Evolutionary conservation across 495 filamentous ascomycete genomes (phyloP).

Genomic region (Trichoderma orchidacearum): DNA sequence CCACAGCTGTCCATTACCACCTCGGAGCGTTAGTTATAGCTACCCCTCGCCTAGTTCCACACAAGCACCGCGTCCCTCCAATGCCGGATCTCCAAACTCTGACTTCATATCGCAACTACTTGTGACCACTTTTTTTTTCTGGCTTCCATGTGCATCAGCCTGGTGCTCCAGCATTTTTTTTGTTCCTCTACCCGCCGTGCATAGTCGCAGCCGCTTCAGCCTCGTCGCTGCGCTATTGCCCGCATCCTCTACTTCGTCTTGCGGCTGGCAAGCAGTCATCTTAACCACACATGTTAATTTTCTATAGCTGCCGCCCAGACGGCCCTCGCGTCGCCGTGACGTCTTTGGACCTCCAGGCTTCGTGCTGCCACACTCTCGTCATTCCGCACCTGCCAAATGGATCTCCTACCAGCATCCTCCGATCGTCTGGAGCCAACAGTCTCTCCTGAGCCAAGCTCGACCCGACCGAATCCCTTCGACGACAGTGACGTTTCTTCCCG

Average conservation of each 20-base stretch:
- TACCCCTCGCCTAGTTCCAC: not conserved
- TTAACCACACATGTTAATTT: constrained; percentile 22
- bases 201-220: not conserved
- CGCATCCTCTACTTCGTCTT: not conserved
- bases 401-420: constrained; percentile 32
- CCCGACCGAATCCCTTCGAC: constrained; percentile 42
- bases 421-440: constrained; percentile 40
- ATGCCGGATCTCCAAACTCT: not conserved
- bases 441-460: constrained; percentile 46
- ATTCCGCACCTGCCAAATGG: constrained; percentile 35
- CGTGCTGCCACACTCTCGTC: constrained; percentile 5
- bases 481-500: constrained; percentile 34
- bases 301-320: constrained; percentile 20
- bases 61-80: constrained; percentile 1
- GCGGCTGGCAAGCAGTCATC: too few species aligned
- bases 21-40: not conserved
- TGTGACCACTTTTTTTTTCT: not conserved
- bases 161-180: not conserved
- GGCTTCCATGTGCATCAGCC: not conserved
- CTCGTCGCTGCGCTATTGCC: not conserved
- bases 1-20: not conserved
- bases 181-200: not conserved
- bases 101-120: not conserved
- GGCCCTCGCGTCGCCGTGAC: constrained; percentile 19
- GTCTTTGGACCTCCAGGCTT: constrained; percentile 18